Percentiles rank a stretch among this genome's conserved stretches.
Evolutionary conservation across 352 stramenopile genomes (phyloP).

Genomic region (Pythium angustatum): DNA sequence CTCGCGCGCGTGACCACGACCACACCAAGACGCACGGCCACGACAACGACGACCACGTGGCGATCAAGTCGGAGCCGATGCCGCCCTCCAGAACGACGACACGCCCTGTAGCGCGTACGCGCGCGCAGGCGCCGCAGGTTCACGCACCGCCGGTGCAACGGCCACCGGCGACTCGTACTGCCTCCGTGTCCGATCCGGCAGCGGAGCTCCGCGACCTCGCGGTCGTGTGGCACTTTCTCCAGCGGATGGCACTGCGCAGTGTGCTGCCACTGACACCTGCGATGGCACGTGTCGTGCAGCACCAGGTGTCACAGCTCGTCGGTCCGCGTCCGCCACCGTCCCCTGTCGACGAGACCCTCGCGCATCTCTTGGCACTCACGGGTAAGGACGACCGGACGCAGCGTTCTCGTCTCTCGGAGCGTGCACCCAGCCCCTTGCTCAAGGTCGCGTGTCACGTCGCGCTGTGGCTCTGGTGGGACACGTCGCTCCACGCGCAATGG

Average conservation of each 20-base stretch:
- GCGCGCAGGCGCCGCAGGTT: no score
- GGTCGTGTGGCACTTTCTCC: neutral
- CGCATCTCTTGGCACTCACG: no score
- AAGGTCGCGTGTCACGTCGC: slow-evolving; percentile 5
- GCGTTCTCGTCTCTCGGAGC: no score
- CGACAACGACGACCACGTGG: no score
- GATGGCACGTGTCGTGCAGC: slow-evolving; percentile 1
- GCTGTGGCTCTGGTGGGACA: slow-evolving; percentile 7
- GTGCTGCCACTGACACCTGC: neutral
- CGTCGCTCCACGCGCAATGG: slow-evolving; percentile 5
- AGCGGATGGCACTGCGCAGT: neutral
- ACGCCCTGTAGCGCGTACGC: no score
- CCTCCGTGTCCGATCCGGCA: neutral
- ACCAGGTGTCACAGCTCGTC: neutral
- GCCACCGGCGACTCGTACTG: neutral
- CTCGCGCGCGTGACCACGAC: no score
- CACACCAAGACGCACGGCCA: no score
- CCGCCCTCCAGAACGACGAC: no score
- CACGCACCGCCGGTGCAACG: no score
- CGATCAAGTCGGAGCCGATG: no score
- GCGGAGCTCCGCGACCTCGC: neutral
- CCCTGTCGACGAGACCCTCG: neutral
- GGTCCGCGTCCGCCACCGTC: no score
- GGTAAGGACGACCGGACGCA: no score
- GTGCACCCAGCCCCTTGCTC: neutral